Evolutionary conservation across 768 basidiomycete genomes (phyloP), one percentile per base, ranked within the genome.

Genomic region (Phlebiopsis gigantea): DNA sequence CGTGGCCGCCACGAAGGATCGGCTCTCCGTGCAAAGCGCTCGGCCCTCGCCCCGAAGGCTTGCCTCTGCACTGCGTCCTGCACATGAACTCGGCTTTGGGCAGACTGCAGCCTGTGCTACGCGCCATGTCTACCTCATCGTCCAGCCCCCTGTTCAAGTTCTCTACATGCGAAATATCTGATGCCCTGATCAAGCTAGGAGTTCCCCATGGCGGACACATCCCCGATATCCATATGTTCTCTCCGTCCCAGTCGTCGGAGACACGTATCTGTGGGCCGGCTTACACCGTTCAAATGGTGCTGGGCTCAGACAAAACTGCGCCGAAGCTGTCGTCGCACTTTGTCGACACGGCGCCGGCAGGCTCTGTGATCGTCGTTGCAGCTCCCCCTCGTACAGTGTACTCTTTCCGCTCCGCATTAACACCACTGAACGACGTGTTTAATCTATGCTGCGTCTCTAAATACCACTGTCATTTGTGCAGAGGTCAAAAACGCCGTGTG

Each of bases 201-300:
- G 66, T 81, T 14, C 72, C 80, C 12, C 79, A 84, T 61, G 93
- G 91, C 0, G 93, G 94, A 1, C 77, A 83, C 63, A 77, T 97
- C n/a, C 85, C 90, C 2, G 92, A 93, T 68, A 79, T 97, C 10
- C 71, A 79, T 53, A 71, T 80, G 72, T 62, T 81, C 54, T 83
- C 85, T 10, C 74, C 81, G 2, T 70, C 72, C 22, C 60, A 57
- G 25, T 63, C 60, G 2, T 51, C 73, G 9, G 74, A 75, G 44
- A 70, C 78, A 39, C 75, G 73, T 49, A 68, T 86, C 46, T 90
- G 88, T 65, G 90, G 85, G 1, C 88, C 85, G 30, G 94, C 90
- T 2, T 94, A 90, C 68, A 96, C 94, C 0, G 92, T 96, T 39
- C 77, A 84, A 71, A 90, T 95, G 82, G 89, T 91, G 9, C 68